phyloP scores from a whole-genome alignment of 2,329 filamentous ascomycete species.

The Microcyclosporella mali region DNA sequence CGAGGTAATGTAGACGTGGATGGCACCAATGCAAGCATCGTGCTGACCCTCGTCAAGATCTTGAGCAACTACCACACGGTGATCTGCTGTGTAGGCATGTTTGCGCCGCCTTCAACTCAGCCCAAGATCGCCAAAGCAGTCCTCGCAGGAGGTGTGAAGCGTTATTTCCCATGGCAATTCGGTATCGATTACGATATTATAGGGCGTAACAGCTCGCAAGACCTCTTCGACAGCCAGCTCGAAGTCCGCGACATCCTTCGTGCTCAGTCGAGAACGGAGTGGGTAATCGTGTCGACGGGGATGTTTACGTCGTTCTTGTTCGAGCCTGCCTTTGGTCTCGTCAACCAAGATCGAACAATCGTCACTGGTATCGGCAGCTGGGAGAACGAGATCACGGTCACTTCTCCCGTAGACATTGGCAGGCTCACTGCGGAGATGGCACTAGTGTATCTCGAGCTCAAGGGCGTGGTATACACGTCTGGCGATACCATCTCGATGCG shows the following conservation, averaged over 20 bases:
- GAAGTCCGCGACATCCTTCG: slow-evolving; percentile 51
- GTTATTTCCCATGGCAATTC: slow-evolving; percentile 68
- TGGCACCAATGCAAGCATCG: background rate
- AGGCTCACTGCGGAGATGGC: slow-evolving; percentile 52
- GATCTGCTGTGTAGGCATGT: slow-evolving; percentile 58
- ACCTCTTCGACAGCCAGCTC: slow-evolving; percentile 63
- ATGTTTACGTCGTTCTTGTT: slow-evolving; percentile 68
- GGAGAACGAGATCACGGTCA: slow-evolving; percentile 58
- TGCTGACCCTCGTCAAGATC: slow-evolving; percentile 18
- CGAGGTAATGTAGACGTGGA: background rate
- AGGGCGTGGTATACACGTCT: slow-evolving; percentile 51
- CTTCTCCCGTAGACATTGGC: slow-evolving; percentile 59
- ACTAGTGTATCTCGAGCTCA: slow-evolving; percentile 33
- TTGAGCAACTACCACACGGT: slow-evolving; percentile 47
- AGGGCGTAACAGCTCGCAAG: slow-evolving; percentile 53
- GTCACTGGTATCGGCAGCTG: slow-evolving; percentile 51
- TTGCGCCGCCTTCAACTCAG: slow-evolving; percentile 50
- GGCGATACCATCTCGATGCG: slow-evolving; percentile 59
- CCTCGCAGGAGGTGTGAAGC: slow-evolving; percentile 43
- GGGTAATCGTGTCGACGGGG: slow-evolving; percentile 63
- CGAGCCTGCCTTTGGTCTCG: slow-evolving; percentile 55
- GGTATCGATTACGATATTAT: slow-evolving; percentile 65
- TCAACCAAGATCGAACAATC: slow-evolving; percentile 39
- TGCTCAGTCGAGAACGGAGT: slow-evolving; percentile 39
- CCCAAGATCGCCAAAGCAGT: slow-evolving; percentile 53